Evolutionary conservation across 192 early-diverging fungal species (phyloP).

Genomic region (Coemansia sp.): DNA sequence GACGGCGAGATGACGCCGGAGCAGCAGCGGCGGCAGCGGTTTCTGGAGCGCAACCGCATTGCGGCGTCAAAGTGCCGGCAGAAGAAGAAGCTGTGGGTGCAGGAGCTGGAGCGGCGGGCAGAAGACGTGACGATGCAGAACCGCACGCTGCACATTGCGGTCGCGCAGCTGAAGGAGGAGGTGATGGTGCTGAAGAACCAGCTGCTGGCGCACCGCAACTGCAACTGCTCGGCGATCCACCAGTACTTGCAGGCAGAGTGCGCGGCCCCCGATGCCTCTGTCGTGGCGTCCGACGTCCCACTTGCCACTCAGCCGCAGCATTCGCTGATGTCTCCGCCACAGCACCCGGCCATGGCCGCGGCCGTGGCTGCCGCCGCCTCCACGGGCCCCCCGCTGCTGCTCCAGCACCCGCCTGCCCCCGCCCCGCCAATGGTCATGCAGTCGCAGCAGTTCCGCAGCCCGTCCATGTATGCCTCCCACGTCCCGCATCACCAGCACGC

Average conservation of each 20-base stretch:
- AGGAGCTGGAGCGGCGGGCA: conserved; percentile 70
- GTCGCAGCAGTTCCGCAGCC: conserved; percentile 12
- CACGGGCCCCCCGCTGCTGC: conserved; percentile 9
- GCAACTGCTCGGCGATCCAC: conserved; percentile 54
- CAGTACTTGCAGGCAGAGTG: conserved; percentile 50
- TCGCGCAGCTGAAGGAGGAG: conserved; percentile 52
- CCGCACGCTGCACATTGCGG: conserved; percentile 38
- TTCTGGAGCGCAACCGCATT: conserved; percentile 83
- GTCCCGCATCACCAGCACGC: conserved; percentile 11
- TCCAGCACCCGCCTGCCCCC: conserved; percentile 5
- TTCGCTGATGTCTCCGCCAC: conserved; percentile 20
- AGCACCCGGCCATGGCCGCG: conserved; percentile 13
- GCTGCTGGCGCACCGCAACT: conserved; percentile 55
- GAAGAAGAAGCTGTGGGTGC: conserved; percentile 89
- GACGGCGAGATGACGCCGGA: conserved; percentile 26
- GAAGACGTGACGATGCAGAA: conserved; percentile 55
- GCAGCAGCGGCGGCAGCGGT: conserved; percentile 70
- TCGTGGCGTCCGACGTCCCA: conserved; percentile 3
- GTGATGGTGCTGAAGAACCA: conserved; percentile 53
- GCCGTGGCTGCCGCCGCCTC: conserved; percentile 10
- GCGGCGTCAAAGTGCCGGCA: conserved; percentile 91
- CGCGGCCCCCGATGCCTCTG: not conserved
- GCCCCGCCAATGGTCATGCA: not conserved
- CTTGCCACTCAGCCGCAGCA: conserved; percentile 15
- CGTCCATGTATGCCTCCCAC: conserved; percentile 7